Base-by-base conservation (phyloP, 768 basidiomycete genomes). In the Cystobasidium tubakii region DNA sequence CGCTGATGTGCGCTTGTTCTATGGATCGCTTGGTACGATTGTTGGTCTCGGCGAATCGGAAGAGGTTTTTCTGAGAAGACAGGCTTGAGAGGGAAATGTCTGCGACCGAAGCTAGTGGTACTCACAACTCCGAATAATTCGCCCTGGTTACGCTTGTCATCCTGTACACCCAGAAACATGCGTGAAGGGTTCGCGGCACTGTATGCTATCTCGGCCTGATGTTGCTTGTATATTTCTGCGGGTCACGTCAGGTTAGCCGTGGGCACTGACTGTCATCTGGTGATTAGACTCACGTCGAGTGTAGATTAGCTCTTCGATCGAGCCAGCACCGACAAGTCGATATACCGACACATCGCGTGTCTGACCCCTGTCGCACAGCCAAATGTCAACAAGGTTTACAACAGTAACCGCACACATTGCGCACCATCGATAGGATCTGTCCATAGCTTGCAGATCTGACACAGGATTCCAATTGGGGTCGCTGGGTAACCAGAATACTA, bases 381-480 rank as follows among this genome's bases (percentile, higher is more conserved):
- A 86, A 21, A 19, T 27, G 29, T 50, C 10, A 44, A 13, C 77
- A 76, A 27, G 25, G n/a, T 21, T 34, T 63, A 36, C n/a, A 66
- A 63, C 44, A 23, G 19, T 9, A 21, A 57, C 29, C 60, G 43
- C 43, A 57, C 21, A 29, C 0, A 19, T 46, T 1, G 55, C 7
- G 21, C 31, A 29, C 46, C 29, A 57, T 10, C 70, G 25, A 29
- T 76, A 78, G 34, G 73, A 84, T 82, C 88, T 84, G 74, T 92
- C 91, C 89, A 91, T 91, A 1, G 91, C 91, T 80, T 92, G 95
- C 9, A 97, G 82, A 80, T 99, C 95, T 77, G 96, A 90, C 0
- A 94, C 91, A 4, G 95, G 95, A 81, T 97, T 62, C 25, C 76
- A 43, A 27, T 71, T 73, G 36, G 76, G 75, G 73, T 78, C 57